Conservation (phyloP, 73 alveolate species). For the Tetrahymena malaccensis region DNA sequence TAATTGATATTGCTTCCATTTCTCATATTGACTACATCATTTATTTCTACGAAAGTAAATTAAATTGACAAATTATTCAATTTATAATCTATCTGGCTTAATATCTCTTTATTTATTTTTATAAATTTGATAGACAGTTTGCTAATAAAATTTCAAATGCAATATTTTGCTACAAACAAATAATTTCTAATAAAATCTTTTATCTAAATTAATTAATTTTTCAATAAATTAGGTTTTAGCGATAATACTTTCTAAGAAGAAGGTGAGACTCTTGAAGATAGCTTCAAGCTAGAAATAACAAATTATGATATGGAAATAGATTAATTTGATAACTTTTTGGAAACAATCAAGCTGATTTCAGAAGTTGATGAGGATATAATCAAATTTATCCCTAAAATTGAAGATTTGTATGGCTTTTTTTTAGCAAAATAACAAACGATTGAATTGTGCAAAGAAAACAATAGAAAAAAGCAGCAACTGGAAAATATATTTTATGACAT, state of each 20-base stretch:
- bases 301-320: neutral
- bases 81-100: no score
- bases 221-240: neutral
- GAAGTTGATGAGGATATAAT: neutral
- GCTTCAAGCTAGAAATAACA: neutral
- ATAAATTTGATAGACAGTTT: neutral
- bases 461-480: neutral
- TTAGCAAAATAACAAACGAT: neutral
- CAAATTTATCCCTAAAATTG: neutral
- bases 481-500: neutral
- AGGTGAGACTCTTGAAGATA: neutral
- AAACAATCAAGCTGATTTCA: neutral
- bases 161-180: no score
- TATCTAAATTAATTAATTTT: no score
- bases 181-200: no score
- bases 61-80: no score
- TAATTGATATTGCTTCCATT: neutral
- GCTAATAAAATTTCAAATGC: no score
- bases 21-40: neutral
- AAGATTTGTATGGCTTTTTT: neutral
- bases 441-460: neutral
- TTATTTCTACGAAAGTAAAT: neutral
- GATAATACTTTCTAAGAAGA: neutral
- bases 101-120: neutral
- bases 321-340: neutral